Evolutionary conservation across 805 yeast species (phyloP), one percentile per base, ranked within the genome.

Genomic region (Candida koratica): DNA sequence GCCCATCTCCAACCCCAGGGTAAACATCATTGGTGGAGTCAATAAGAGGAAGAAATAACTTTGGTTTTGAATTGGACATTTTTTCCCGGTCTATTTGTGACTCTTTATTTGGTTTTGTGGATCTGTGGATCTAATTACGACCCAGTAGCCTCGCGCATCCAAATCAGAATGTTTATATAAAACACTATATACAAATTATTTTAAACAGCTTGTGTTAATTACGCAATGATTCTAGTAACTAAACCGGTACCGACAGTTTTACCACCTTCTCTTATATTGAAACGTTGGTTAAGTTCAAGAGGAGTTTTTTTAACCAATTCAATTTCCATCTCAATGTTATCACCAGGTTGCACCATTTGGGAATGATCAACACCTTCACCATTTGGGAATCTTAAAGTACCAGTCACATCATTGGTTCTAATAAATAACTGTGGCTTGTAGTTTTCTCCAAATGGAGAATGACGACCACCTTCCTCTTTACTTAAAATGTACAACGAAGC

Each of bases 191-290:
- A 31, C 34, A 31, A 19, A 14, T 4, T 17, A 22, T n/a, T 12
- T 20, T 20, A 20, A 20, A 20, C 11, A 20, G 10, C 8, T 20
- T 20, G 8, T 8, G 24, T 8, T 20, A 31, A 12, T 57, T 73
- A 78, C 63, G 82, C 90, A 48, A 85, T 64, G 64, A 87, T 81
- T 69, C 96, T 82, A 56, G 98, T 93, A 55, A 93, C 79, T 73
- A 93, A 73, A 75, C 98, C 98, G 51, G 98, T 93, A 69, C 96
- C 98, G 51, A 93, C 97, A 49, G 98, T 93, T 74, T 84, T 85
- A 64, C 97, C 97, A 72, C 97, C 97, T 75, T 93, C 98, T 81
- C 98, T 93, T 65, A 93, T 77, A 81, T 93, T 93, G 84, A 93
- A 93, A 72, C 97, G 85, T 76, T 89, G 96, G 65, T 95, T 95